phyloP scores from a whole-genome alignment of 1,139 yeast genomes.

The Keqinozyma sinolaborantium region DNA sequence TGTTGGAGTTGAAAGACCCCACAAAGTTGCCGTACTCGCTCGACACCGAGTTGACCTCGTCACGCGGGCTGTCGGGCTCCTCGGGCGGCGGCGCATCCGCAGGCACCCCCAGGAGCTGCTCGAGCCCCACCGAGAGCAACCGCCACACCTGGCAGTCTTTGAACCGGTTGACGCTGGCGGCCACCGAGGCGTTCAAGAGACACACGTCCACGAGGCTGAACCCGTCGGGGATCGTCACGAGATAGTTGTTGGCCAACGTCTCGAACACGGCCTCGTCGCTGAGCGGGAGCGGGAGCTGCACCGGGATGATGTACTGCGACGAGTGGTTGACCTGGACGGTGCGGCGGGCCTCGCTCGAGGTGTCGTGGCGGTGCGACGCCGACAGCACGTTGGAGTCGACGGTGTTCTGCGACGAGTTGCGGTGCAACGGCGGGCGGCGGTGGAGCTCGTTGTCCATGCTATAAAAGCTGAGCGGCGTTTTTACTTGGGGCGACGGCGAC shows the following conservation, averaged over 20 bases:
- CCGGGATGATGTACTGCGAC: slow-evolving; percentile 46
- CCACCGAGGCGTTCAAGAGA: slow-evolving; percentile 55
- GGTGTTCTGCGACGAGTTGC: slow-evolving; percentile 37
- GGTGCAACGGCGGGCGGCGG: slow-evolving; percentile 23
- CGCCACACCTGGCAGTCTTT: slow-evolving; percentile 72
- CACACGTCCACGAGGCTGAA: slow-evolving; percentile 53
- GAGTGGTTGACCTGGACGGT: slow-evolving; percentile 17
- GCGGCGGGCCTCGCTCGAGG: slow-evolving; percentile 9
- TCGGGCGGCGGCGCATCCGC: slow-evolving; percentile 1
- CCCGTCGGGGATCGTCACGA: slow-evolving; percentile 45
- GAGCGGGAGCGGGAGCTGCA: slow-evolving; percentile 39
- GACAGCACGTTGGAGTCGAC: slow-evolving; percentile 29
- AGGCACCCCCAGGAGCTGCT: slow-evolving; percentile 29
- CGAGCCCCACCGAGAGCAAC: slow-evolving; percentile 54
- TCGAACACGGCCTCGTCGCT: slow-evolving; percentile 43
- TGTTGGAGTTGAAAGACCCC: slow-evolving; percentile 44
- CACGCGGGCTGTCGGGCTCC: slow-evolving; percentile 5
- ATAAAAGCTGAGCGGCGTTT: slow-evolving; percentile 11
- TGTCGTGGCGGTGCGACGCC: slow-evolving; percentile 9
- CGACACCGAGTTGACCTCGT: slow-evolving; percentile 29
- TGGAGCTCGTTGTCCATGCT: slow-evolving; percentile 1
- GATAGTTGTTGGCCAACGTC: slow-evolving; percentile 39
- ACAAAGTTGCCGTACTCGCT: slow-evolving; percentile 42
- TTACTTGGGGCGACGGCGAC: slow-evolving; percentile 13
- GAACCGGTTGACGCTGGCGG: slow-evolving; percentile 48